phyloP scores from a whole-genome alignment of 2,329 filamentous ascomycete species.

The Plectosphaerella cucumerina region DNA sequence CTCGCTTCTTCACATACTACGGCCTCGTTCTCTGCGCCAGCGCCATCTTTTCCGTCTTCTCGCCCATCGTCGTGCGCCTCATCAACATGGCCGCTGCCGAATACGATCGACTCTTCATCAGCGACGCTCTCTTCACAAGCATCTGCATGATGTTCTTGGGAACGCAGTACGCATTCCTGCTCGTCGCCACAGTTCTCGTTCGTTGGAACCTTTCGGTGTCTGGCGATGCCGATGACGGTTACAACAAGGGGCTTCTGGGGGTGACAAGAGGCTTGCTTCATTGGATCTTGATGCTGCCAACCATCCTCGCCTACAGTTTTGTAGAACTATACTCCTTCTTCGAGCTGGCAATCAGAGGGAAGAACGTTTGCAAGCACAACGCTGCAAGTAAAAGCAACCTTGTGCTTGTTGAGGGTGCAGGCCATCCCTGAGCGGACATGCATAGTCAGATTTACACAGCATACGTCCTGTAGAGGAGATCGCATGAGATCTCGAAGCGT shows the following conservation, averaged over 20 bases:
- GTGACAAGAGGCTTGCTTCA: slow-evolving; percentile 4
- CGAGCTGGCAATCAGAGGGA: slow-evolving; percentile 4
- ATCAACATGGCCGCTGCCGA: slow-evolving; percentile 3
- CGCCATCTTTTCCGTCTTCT: slow-evolving; percentile 4
- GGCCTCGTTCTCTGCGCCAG: slow-evolving; percentile 6
- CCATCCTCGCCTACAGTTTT: slow-evolving; percentile 5
- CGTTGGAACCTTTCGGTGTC: slow-evolving; percentile 4
- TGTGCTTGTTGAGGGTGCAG: neutral
- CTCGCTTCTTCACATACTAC: slow-evolving; percentile 5
- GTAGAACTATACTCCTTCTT: slow-evolving; percentile 6
- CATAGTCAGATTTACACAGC: no score
- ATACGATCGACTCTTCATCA: slow-evolving; percentile 4
- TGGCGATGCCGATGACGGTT: slow-evolving; percentile 1
- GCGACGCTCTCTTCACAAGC: slow-evolving; percentile 2
- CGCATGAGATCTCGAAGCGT: no score
- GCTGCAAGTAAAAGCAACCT: slow-evolving; percentile 5
- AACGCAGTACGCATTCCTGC: slow-evolving; percentile 4
- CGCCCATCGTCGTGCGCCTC: slow-evolving; percentile 1
- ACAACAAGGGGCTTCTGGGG: slow-evolving; percentile 4
- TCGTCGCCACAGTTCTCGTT: slow-evolving; percentile 3
- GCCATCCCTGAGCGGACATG: neutral
- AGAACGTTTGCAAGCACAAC: slow-evolving; percentile 5
- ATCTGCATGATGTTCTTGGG: slow-evolving; percentile 4
- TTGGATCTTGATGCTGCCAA: slow-evolving; percentile 5
- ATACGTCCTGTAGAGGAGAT: no score